Evolutionary conservation across 73 alveolate species (phyloP), one percentile per base, ranked within the genome.

Genomic region (Paraurostyla sp.): DNA sequence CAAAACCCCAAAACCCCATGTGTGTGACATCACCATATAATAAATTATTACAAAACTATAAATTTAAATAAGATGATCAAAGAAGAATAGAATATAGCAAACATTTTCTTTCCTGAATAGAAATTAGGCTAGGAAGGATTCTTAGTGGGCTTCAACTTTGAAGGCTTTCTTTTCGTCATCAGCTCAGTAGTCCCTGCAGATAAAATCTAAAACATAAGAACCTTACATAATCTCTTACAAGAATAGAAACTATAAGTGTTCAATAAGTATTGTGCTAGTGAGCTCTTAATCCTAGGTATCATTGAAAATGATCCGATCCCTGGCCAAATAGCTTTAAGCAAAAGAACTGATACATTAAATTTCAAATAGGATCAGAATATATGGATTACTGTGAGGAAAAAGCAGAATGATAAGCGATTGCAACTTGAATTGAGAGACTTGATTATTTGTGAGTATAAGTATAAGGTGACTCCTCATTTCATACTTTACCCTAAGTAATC

Each of bases 211-310:
- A 49, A 27, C 27, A 42, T 68, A 23, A 78, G 43, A n/a, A 18
- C 48, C 18, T 75, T 87, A 1, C 22, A 49, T 0, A 15, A 54
- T 0, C 41, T 76, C 23, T 51, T 87, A 29, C 50, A 23, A 52
- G 63, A 65, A 20, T 63, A 35, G 48, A 75, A 87, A 40, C 56
- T 78, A 23, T 62, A 71, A 18, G 69, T 48, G 25, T 75, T 87
- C 81, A 87, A 87, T n/a, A 60, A 51, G 36, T 87, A 87, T 46
- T 87, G 93, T 85, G 87, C 80, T 22, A 52, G 88, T 25, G 83
- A 80, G 13, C 87, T 82, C 30, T 62, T 45, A 49, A 65, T 87
- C 33, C 59, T 87, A 6, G 93, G 93, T 13, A 32, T 69, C 18
- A 71, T 85, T 3, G 91, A 81, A 49, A 85, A 45, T 48, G 65